Conservation (phyloP, 2,329 filamentous ascomycete species). For the Ophiocordyceps sinensis region DNA sequence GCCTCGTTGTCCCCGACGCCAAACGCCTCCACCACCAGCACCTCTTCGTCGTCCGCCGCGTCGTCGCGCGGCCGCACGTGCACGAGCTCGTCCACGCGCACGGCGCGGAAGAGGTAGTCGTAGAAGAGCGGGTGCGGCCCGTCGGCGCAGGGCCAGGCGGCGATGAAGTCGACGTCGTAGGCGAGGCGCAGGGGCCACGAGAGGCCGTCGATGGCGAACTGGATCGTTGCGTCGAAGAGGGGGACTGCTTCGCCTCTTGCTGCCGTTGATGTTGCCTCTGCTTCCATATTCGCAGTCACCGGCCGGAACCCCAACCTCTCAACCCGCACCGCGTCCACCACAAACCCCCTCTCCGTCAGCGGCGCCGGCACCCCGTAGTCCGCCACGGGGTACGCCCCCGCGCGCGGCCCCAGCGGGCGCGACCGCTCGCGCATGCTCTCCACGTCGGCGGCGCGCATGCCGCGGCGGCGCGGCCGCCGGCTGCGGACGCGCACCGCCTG, state of each 20-base stretch:
- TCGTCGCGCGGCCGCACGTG: slow-evolving; percentile 34
- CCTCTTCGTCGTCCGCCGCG: slow-evolving; percentile 30
- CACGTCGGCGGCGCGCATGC: slow-evolving; percentile 43
- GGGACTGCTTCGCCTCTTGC: slow-evolving; percentile 5
- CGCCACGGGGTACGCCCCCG: slow-evolving; percentile 46
- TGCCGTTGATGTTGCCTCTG: neutral
- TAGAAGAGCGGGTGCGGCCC: slow-evolving; percentile 59
- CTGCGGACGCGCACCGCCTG: slow-evolving; percentile 58
- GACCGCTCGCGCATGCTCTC: slow-evolving; percentile 52
- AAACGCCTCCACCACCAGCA: slow-evolving; percentile 59
- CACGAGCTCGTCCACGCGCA: slow-evolving; percentile 51
- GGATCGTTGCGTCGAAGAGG: slow-evolving; percentile 43
- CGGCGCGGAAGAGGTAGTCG: slow-evolving; percentile 47
- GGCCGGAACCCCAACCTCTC: slow-evolving; percentile 50
- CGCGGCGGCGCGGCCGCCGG: slow-evolving; percentile 26
- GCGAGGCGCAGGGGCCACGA: slow-evolving; percentile 49
- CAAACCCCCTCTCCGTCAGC: slow-evolving; percentile 31
- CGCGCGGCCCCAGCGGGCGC: slow-evolving; percentile 51
- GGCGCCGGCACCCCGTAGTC: slow-evolving; percentile 48
- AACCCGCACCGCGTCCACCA: slow-evolving; percentile 52
- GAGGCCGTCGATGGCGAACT: slow-evolving; percentile 48
- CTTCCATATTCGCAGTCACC: slow-evolving; percentile 9
- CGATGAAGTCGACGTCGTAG: slow-evolving; percentile 52
- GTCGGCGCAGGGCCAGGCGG: slow-evolving; percentile 47
- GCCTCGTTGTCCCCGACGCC: slow-evolving; percentile 65